These are phyloP conservation scores for Sarocladiaceae sp. DNA, from an alignment of 2,329 filamentous ascomycete species.

Conservation along the genomic window DNA sequence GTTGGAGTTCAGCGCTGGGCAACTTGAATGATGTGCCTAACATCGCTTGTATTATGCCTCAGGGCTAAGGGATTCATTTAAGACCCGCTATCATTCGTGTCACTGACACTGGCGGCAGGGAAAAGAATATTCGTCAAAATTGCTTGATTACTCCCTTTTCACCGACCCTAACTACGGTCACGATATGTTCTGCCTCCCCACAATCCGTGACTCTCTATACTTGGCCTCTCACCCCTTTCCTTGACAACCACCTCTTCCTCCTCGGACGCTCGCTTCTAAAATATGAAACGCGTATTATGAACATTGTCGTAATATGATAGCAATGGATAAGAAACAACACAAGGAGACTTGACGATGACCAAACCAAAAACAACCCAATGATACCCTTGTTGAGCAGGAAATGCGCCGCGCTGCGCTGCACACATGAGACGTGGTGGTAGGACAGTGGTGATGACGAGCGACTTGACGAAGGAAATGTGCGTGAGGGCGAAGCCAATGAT, in stretches of 20 bases:
- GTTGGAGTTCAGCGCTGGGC: conserved; percentile 6
- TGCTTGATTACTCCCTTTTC: conserved; percentile 7
- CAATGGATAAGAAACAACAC: conserved; percentile 17
- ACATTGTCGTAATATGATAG: conserved; percentile 9
- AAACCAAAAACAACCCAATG: conserved; percentile 28
- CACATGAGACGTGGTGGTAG: conserved; percentile 13
- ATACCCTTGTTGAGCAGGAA: conserved; percentile 28
- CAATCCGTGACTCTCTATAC: conserved; percentile 9
- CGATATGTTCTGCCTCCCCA: conserved; percentile 1
- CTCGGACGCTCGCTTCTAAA: conserved; percentile 7
- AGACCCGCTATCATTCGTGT: neutral
- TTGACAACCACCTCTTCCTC: neutral
- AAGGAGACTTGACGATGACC: conserved; percentile 8
- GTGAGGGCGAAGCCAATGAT: conserved; percentile 1
- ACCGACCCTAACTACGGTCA: neutral
- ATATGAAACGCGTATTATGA: conserved; percentile 10
- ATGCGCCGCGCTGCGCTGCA: conserved; percentile 33
- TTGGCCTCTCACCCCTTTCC: neutral
- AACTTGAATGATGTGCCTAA: conserved; percentile 4
- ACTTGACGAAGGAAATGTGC: conserved; percentile 15
- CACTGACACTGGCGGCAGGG: neutral
- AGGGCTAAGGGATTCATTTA: neutral
- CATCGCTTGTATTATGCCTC: neutral
- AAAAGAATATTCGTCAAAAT: neutral
- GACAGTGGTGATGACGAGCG: conserved; percentile 13